phyloP scores from a whole-genome alignment of 2,329 filamentous ascomycete genomes.

The Hymenoscyphus fructigenus region DNA sequence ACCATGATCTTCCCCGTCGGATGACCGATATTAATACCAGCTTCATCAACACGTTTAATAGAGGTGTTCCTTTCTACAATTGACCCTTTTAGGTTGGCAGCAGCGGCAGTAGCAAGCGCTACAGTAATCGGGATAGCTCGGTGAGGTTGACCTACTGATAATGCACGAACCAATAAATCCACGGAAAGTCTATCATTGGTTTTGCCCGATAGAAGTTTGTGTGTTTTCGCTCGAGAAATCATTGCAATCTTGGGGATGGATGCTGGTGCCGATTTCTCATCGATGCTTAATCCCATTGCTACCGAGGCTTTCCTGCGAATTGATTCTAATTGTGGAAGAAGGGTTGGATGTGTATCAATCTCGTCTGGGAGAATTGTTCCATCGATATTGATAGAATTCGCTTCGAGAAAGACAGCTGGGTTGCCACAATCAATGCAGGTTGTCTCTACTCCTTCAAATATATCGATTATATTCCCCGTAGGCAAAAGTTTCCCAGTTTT shows the following conservation, averaged over 20 bases:
- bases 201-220: conserved; percentile 40
- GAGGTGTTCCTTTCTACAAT: conserved; percentile 38
- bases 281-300: conserved; percentile 57
- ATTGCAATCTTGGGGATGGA: conserved; percentile 65
- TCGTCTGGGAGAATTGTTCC: conserved; percentile 53
- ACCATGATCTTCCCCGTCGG: conserved; percentile 47
- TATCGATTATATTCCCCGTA: conserved; percentile 55
- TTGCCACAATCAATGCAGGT: conserved; percentile 65
- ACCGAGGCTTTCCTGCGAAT: conserved; percentile 58
- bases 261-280: conserved; percentile 45
- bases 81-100: conserved; percentile 46
- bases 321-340: conserved; percentile 50
- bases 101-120: conserved; percentile 48
- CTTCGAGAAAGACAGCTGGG: conserved; percentile 61
- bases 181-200: conserved; percentile 35
- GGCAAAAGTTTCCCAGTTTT: conserved; percentile 62
- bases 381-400: conserved; percentile 50
- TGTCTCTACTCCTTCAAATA: conserved; percentile 47
- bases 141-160: conserved; percentile 57
- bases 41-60: conserved; percentile 29
- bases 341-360: conserved; percentile 46
- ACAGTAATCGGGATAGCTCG: conserved; percentile 56
- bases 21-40: conserved; percentile 45
- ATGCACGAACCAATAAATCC: conserved; percentile 46
- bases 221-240: conserved; percentile 44